phyloP scores from a whole-genome alignment of 2,329 filamentous ascomycete species.

The Fusarium multiceps region DNA sequence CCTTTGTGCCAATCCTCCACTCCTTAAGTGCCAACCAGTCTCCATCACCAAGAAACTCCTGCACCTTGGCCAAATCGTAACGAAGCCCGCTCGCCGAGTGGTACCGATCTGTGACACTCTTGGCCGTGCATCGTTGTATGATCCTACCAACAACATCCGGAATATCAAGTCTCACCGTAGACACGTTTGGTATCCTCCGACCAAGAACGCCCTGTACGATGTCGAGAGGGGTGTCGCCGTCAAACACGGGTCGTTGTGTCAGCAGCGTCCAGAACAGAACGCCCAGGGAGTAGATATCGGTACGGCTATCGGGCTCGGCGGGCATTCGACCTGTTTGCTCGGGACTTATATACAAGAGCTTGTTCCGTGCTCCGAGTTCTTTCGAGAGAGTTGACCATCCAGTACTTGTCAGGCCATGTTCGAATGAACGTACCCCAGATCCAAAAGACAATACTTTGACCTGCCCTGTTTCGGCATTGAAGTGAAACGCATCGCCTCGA shows the following conservation, averaged over 20 bases:
- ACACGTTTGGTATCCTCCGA: slow-evolving; percentile 80
- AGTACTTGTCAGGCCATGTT: slow-evolving; percentile 85
- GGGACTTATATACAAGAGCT: slow-evolving; percentile 90
- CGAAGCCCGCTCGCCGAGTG: slow-evolving; percentile 89
- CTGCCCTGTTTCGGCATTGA: slow-evolving; percentile 73
- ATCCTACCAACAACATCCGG: slow-evolving; percentile 85
- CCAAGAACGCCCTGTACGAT: slow-evolving; percentile 91
- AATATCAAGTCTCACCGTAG: slow-evolving; percentile 81
- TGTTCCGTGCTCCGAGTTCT: slow-evolving; percentile 87
- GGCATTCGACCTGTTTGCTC: slow-evolving; percentile 95
- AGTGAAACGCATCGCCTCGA: slow-evolving; percentile 90
- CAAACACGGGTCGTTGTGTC: slow-evolving; percentile 82
- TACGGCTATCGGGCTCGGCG: slow-evolving; percentile 89
- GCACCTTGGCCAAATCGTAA: slow-evolving; percentile 79
- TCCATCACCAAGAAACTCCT: slow-evolving; percentile 79
- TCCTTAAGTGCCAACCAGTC: slow-evolving; percentile 76
- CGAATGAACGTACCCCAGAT: slow-evolving; percentile 86
- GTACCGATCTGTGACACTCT: slow-evolving; percentile 87
- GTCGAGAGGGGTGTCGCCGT: slow-evolving; percentile 83
- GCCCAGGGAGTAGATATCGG: slow-evolving; percentile 93
- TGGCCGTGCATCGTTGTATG: slow-evolving; percentile 92
- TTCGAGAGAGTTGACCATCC: slow-evolving; percentile 88
- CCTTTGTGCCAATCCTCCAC: slow-evolving; percentile 82
- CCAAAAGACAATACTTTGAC: slow-evolving; percentile 89
- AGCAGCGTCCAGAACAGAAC: slow-evolving; percentile 89